Percentiles rank a stretch among this genome's conserved stretches.
phyloP scores from a whole-genome alignment of 106 monocot genomes.

The Dendrobium nobile region DNA sequence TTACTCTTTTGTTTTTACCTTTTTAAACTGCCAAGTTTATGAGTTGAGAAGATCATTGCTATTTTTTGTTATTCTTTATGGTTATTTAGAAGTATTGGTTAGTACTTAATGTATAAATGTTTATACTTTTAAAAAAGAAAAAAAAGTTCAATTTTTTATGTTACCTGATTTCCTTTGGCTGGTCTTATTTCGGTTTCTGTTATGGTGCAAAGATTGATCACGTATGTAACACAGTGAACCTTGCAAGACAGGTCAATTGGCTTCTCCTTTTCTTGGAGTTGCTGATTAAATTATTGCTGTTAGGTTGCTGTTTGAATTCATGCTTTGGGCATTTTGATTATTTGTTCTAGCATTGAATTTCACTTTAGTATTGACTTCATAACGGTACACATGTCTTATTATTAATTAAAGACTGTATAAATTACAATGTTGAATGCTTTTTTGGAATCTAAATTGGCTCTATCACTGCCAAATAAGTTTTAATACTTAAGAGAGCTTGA shows the following conservation, averaged over 20 bases:
- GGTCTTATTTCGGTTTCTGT: not conserved
- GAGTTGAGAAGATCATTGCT: not conserved
- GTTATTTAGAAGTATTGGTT: not conserved
- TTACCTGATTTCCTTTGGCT: not conserved
- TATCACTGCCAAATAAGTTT: not conserved
- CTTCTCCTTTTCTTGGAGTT: not conserved
- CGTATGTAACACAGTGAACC: not conserved
- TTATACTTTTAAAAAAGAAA: not conserved
- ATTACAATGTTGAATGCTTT: not conserved
- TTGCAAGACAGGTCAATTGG: not conserved
- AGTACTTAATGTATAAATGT: not conserved
- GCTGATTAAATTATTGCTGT: not conserved
- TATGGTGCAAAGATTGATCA: not conserved
- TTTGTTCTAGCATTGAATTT: no score
- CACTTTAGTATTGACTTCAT: not conserved
- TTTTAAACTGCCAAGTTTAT: not conserved
- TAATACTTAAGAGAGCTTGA: not conserved
- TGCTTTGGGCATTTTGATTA: no score
- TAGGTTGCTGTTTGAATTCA: not conserved
- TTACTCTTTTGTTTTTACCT: not conserved
- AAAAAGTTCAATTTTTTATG: not conserved
- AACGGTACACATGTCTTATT: not conserved
- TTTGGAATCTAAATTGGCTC: constrained; percentile 1
- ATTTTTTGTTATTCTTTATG: not conserved
- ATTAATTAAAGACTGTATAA: not conserved